These are phyloP conservation scores for Pseudogymnoascus sp. DNA, from an alignment of 2,329 filamentous ascomycete species.

Conservation along the genomic window DNA sequence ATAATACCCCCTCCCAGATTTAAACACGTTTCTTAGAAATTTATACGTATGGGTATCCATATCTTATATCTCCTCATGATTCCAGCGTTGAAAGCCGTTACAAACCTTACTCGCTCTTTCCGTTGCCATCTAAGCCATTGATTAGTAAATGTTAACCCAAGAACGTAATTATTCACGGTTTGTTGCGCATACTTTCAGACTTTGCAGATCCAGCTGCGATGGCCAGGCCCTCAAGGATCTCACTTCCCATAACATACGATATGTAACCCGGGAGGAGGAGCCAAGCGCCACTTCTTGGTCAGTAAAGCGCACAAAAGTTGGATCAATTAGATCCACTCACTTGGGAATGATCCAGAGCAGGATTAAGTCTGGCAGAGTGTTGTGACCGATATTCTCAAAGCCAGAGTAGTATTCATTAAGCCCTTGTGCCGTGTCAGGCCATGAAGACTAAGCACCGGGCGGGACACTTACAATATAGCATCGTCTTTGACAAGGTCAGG, in stretches of 20 bases:
- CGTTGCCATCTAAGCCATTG: neutral
- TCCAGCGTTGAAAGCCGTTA: neutral
- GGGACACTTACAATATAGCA: constrained; percentile 51
- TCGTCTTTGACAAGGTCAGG: constrained; percentile 60
- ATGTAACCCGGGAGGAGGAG: constrained; percentile 55
- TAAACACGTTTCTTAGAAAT: neutral
- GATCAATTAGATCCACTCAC: constrained; percentile 35
- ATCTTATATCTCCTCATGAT: neutral
- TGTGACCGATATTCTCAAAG: constrained; percentile 55
- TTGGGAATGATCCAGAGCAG: constrained; percentile 59
- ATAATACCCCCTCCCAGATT: neutral
- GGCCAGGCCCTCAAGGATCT: constrained; percentile 52
- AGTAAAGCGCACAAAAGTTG: constrained; percentile 13
- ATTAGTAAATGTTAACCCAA: neutral
- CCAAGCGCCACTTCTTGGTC: constrained; percentile 49
- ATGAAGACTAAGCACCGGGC: neutral
- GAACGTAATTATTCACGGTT: neutral
- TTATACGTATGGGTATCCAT: neutral
- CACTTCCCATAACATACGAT: constrained; percentile 48
- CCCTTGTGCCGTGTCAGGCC: constrained; percentile 32
- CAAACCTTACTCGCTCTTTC: neutral
- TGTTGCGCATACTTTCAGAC: neutral
- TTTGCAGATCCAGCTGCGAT: constrained; percentile 30
- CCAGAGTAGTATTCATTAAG: constrained; percentile 52
- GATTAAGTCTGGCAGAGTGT: constrained; percentile 42